Percentiles rank a stretch among this genome's conserved stretches.
These are phyloP conservation scores for Rhizopogon vesiculosus DNA, from an alignment of 768 basidiomycete species.

Conservation along the genomic window DNA sequence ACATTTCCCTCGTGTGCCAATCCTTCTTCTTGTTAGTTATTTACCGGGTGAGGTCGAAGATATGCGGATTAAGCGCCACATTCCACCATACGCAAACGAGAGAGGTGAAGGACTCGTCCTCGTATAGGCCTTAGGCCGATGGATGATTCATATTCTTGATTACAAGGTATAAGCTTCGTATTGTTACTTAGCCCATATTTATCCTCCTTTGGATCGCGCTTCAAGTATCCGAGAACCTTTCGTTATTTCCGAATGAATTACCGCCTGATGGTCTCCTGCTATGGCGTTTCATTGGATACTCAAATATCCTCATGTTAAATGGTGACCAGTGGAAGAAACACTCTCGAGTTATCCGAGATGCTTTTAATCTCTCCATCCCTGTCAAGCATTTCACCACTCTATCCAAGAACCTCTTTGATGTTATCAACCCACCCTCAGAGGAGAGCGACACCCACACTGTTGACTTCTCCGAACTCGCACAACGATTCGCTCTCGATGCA, in stretches of 20 bases:
- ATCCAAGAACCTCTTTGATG: constrained; percentile 27
- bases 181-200: neutral
- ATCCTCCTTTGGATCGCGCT: neutral
- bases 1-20: constrained; percentile 32
- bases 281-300: constrained; percentile 29
- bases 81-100: constrained; percentile 31
- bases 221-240: constrained; percentile 17
- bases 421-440: constrained; percentile 20
- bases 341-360: constrained; percentile 29
- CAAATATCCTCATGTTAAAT: constrained; percentile 35
- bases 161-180: constrained; percentile 15
- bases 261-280: constrained; percentile 29
- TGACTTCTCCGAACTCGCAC: constrained; percentile 20
- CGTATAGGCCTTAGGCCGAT: constrained; percentile 35
- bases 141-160: constrained; percentile 38
- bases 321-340: constrained; percentile 35
- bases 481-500: constrained; percentile 33
- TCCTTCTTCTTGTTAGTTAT: constrained; percentile 30
- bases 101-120: constrained; percentile 29
- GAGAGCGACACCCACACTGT: constrained; percentile 20
- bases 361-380: constrained; percentile 30
- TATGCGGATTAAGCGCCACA: constrained; percentile 26
- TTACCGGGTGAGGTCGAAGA: constrained; percentile 30
- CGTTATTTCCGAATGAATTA: constrained; percentile 14
- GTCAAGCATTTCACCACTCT: constrained; percentile 28